Base-by-base conservation (phyloP, 345 rosid species). In the Populus ilicifolia region DNA sequence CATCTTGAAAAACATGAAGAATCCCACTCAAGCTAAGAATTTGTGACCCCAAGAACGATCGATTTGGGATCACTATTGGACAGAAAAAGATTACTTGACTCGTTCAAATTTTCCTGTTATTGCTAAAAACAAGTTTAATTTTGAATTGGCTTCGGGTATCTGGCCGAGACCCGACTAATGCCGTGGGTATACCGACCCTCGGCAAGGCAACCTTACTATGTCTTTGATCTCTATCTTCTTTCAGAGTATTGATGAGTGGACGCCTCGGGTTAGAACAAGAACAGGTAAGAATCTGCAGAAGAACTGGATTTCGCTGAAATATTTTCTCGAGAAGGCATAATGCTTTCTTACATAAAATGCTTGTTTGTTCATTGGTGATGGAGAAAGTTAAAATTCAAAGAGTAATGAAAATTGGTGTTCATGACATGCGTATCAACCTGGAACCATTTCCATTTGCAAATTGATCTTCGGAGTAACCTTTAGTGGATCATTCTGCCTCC, bases 241-340 rank as follows among this genome's bases (percentile, higher is more conserved):
- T 82, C 89, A 95, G 99, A 79, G 92, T 43, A 87, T 90, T 68
- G 91, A 95, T 66, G 98, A 95, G 78, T 93, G 99, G 99, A 90
- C 91, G 27, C 77, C 30, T 79, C 98, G 90, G 86, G 89, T 95
- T 80, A 86, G 89, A 82, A 78, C 96, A 33, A 87, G 90, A 85
- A 83, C 87, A 79, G 90, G 98, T 89, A 84, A 81, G 63, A 39
- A 25, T 75, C 52, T 39, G 48, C 33, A 17, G 54, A 39, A 41
- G 9, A 33, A 17, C 36, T 8, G 48, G 6, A 21, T 10, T 14
- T 72, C 27, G 17, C 80, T 78, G 23, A 23, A 63, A 6, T 0
- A 29, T 13, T 29, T 70, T 0, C 46, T 23, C 6, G 61, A 12
- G 62, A 1, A 41, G 69, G 8, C 46, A 18, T 54, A 38, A 10